Evolutionary conservation across 1,284 basidiomycete species (phyloP).

Genomic region (Apiotrichum veenhuisii): DNA sequence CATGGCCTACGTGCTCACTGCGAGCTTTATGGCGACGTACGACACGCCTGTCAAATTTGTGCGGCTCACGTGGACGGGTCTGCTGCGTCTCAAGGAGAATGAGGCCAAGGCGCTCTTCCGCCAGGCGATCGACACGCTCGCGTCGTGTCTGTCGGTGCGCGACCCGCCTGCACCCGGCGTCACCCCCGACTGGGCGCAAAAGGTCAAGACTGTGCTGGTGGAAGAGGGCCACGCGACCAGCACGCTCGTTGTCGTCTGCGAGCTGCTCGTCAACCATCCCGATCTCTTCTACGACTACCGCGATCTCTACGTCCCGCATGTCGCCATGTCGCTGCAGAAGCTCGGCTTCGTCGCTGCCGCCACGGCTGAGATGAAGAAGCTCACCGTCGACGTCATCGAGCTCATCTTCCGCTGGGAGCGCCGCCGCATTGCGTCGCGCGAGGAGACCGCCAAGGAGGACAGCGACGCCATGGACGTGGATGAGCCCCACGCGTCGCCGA

Average conservation of each 20-base stretch:
- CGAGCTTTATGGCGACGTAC: constrained; percentile 89
- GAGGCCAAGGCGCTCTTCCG: constrained; percentile 73
- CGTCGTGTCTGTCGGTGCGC: constrained; percentile 68
- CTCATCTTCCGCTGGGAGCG: constrained; percentile 86
- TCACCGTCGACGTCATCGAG: constrained; percentile 79
- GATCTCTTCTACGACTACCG: constrained; percentile 91
- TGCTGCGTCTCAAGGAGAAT: constrained; percentile 76
- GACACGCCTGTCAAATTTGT: constrained; percentile 92
- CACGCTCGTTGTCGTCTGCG: constrained; percentile 84
- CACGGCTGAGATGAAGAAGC: constrained; percentile 72
- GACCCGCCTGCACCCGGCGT: constrained; percentile 58
- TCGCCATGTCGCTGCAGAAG: constrained; percentile 84
- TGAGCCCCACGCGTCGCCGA: constrained; percentile 35
- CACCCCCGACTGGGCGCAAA: constrained; percentile 78
- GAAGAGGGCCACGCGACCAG: constrained; percentile 83
- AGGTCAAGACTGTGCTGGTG: constrained; percentile 77
- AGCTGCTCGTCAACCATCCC: constrained; percentile 86
- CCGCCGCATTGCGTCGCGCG: constrained; percentile 52
- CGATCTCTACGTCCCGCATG: constrained; percentile 91
- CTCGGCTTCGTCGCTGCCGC: constrained; percentile 74
- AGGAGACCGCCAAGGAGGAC: constrained; percentile 23
- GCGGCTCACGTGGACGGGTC: constrained; percentile 85
- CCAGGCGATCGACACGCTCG: constrained; percentile 86
- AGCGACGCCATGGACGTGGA: constrained; percentile 48
- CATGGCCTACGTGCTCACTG: constrained; percentile 85